Conservation (phyloP, 2,329 filamentous ascomycete species). For the Stachybotrys chlorohalonatus region DNA sequence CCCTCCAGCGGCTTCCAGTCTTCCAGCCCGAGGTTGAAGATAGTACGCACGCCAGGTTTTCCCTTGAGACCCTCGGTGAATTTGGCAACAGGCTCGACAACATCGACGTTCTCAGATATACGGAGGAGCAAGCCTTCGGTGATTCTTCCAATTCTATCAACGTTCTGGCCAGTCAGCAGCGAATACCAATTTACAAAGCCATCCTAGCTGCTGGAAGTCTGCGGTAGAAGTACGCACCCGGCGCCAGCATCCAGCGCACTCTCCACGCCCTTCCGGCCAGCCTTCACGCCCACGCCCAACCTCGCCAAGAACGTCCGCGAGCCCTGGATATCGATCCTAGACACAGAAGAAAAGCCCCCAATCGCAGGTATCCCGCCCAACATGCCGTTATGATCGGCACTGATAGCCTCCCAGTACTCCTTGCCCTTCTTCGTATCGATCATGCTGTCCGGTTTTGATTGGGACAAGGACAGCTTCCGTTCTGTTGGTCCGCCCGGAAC, state of each 20-base stretch:
- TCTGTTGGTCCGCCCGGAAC: too few species aligned
- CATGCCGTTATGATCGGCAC: conserved; percentile 57
- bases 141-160: conserved; percentile 65
- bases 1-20: conserved; percentile 47
- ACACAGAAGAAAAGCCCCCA: conserved; percentile 25
- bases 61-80: conserved; percentile 59
- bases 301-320: conserved; percentile 62
- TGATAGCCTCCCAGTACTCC: conserved; percentile 38
- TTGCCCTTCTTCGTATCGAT: conserved; percentile 26
- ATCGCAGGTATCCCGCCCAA: conserved; percentile 55
- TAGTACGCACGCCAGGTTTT: conserved; percentile 47
- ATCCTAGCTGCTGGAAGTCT: too few species aligned
- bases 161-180: neutral
- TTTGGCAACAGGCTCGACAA: conserved; percentile 76
- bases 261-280: conserved; percentile 18
- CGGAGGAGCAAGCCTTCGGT: conserved; percentile 68
- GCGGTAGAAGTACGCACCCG: conserved; percentile 18
- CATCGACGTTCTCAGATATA: conserved; percentile 63
- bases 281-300: conserved; percentile 36
- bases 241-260: conserved; percentile 28
- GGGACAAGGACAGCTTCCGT: too few species aligned
- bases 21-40: conserved; percentile 69
- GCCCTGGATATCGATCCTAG: conserved; percentile 59
- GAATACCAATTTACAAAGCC: too few species aligned
- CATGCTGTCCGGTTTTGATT: neutral